Base-by-base conservation (phyloP, 2,329 filamentous ascomycete species). In the Ophiostoma sp. region DNA sequence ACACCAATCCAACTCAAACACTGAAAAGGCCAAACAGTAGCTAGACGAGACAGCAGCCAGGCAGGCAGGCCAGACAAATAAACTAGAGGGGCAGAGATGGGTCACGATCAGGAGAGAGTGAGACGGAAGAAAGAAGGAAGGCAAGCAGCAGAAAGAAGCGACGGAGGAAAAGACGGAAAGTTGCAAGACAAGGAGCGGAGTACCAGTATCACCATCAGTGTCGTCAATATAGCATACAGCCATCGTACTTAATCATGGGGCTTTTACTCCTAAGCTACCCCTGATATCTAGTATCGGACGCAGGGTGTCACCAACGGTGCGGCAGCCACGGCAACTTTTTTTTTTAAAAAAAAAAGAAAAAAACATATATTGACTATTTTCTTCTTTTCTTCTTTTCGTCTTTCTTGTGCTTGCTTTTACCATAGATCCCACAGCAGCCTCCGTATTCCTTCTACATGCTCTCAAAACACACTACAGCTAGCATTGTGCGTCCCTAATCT, bases 1-100 rank as follows among this genome's bases (percentile, higher is more conserved):
- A 60, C 55, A 60, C 27, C 55, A 60, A 60, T 60, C 27, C 55
- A 60, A 60, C 55, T 60, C 55, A 60, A 58, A 60, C 55, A 60
- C 27, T 14, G 9, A 60, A 60, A 60, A 60, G 49, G 55, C 55
- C 55, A 60, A 60, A 60, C 55, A 60, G 55, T 60, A 60, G 27
- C 55, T 27, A 60, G 49, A 18, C 55, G 55, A 60, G 55, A 60
- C 27, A 38, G 11, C 27, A 11, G 49, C n/a, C 49, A 27, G 12
- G 11, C 18, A 60, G 27, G 27, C 55, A 60, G 38, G 12, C 18
- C 18, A 60, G 27, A 38, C 55, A 60, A 60, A 38, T 36, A 60
- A 60, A 60, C 18, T 60, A 60, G 55, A 38, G 55, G 55, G 27
- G 55, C 27, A 60, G 11, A 44, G n/a, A 60, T 14, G 55, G 55